These are phyloP conservation scores for Penicillium mononematosum DNA, from an alignment of 495 filamentous ascomycete genomes.

Conservation along the genomic window DNA sequence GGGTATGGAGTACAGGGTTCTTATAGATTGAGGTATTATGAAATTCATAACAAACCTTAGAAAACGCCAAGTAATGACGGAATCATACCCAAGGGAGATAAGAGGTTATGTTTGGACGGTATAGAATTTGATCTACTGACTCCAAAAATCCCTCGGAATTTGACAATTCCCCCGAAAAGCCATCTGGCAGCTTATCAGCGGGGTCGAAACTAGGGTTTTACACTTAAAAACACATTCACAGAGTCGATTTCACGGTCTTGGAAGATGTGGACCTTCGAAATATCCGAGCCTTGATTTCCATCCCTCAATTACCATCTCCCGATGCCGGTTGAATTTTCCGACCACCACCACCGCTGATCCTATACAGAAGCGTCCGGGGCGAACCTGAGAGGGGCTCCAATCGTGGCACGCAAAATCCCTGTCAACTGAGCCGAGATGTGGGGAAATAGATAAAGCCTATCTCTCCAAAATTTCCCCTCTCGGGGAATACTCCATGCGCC, in stretches of 20 bases:
- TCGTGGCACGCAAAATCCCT: constrained; percentile 3
- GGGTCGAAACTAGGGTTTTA: not conserved
- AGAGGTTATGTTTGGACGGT: not conserved
- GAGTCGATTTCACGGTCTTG: no score
- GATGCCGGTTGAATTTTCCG: not conserved
- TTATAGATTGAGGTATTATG: not conserved
- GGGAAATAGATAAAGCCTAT: constrained; percentile 36
- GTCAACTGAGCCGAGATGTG: constrained; percentile 28
- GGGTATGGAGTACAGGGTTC: not conserved
- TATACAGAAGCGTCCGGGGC: not conserved
- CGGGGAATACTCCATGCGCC: not conserved
- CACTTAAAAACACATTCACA: no score
- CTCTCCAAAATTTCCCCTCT: constrained; percentile 6
- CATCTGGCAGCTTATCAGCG: not conserved
- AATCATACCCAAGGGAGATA: not conserved
- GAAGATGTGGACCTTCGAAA: no score
- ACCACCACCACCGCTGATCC: not conserved
- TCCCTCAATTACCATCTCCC: not conserved
- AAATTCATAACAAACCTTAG: not conserved
- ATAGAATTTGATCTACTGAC: not conserved
- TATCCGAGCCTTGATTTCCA: not conserved
- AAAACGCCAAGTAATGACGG: not conserved
- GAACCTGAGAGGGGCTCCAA: not conserved
- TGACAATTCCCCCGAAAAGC: no score
- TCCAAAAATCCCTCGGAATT: no score